Conservation (phyloP, 345 rosid genomes). For the Arabis alpina region DNA sequence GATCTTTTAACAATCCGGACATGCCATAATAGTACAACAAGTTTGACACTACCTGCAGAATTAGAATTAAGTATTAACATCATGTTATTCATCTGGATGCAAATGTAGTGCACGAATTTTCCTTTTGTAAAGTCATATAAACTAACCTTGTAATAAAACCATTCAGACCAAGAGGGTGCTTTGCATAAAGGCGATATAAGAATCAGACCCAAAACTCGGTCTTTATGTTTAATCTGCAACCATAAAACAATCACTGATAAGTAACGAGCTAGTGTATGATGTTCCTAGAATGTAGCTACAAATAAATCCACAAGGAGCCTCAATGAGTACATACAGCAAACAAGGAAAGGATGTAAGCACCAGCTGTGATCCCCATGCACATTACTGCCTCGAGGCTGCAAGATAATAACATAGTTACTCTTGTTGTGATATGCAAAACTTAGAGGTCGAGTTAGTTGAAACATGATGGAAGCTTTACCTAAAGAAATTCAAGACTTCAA, state of each 20-base stretch:
- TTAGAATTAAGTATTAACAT: constrained; percentile 13
- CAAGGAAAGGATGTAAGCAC: constrained; percentile 86
- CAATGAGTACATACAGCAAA: constrained; percentile 73
- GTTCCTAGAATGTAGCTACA: constrained; percentile 5
- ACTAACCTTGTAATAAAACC: constrained; percentile 57
- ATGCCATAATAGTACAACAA: constrained; percentile 89
- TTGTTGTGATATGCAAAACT: no score
- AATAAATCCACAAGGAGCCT: neutral
- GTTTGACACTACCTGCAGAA: constrained; percentile 66
- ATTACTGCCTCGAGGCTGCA: constrained; percentile 87
- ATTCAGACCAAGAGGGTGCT: constrained; percentile 95
- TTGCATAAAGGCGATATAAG: constrained; percentile 91
- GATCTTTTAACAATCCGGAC: constrained; percentile 86
- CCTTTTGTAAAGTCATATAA: constrained; percentile 1
- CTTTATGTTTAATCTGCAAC: constrained; percentile 86
- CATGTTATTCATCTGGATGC: neutral
- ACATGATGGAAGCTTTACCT: constrained; percentile 51
- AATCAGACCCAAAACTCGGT: constrained; percentile 90
- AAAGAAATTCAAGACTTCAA: constrained; percentile 89
- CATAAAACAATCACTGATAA: constrained; percentile 33
- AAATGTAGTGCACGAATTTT: neutral
- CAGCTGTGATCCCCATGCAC: constrained; percentile 98
- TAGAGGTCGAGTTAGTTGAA: neutral
- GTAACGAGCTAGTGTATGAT: neutral
- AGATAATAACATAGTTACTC: no score